These are phyloP conservation scores for Straminergon stramineum DNA, from an alignment of 225 moss, liverwort and hornwort genomes.

Conservation along the genomic window DNA sequence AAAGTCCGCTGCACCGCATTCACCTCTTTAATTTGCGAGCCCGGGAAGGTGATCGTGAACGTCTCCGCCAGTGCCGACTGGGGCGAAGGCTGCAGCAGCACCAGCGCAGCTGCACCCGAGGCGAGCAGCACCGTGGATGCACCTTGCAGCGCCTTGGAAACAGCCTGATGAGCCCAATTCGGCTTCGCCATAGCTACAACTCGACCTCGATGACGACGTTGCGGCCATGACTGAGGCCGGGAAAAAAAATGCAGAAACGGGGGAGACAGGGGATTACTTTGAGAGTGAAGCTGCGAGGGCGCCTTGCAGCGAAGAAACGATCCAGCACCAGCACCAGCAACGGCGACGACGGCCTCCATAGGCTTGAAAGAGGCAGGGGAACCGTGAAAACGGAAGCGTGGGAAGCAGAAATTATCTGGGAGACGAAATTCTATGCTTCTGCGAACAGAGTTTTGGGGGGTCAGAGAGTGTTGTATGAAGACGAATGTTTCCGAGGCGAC, in stretches of 20 bases:
- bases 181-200: conserved; percentile 17
- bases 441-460: not conserved
- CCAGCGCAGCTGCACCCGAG: conserved; percentile 51
- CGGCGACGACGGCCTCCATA: conserved; percentile 22
- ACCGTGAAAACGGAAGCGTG: not conserved
- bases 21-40: conserved; percentile 71
- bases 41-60: conserved; percentile 76
- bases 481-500: not conserved
- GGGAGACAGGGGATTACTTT: not conserved
- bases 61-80: conserved; percentile 56
- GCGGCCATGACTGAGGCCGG: not conserved
- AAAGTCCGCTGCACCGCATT: conserved; percentile 70
- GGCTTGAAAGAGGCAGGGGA: not conserved
- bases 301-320: not conserved
- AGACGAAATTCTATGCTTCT: not conserved
- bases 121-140: conserved; percentile 16
- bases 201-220: not conserved
- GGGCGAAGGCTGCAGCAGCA: conserved; percentile 30
- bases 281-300: not conserved
- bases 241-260: not conserved
- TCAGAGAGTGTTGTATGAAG: not conserved
- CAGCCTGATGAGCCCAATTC: not conserved
- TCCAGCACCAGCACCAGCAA: not conserved
- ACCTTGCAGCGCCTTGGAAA: conserved; percentile 11
- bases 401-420: not conserved